Evolutionary conservation across 148 eudicot species (phyloP).

Genomic region (Rhododendron molle): DNA sequence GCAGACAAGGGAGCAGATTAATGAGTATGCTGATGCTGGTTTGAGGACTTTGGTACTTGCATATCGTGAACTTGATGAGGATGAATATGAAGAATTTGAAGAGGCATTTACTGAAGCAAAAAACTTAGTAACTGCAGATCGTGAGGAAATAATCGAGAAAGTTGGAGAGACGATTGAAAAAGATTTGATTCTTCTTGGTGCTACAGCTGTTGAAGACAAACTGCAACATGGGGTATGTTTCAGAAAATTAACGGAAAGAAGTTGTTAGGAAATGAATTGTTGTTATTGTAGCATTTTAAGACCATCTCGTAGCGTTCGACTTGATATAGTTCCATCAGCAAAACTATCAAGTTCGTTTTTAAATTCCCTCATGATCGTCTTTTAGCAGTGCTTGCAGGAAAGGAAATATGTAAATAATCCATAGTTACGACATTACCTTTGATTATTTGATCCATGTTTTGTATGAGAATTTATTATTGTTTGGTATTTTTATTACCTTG

Average conservation of each 20-base stretch:
- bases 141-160: slow-evolving; percentile 47
- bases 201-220: slow-evolving; percentile 76
- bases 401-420: background rate
- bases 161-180: slow-evolving; percentile 51
- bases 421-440: background rate
- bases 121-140: slow-evolving; percentile 37
- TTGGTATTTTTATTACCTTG: background rate
- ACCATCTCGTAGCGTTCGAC: background rate
- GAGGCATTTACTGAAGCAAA: slow-evolving; percentile 42
- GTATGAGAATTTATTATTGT: background rate
- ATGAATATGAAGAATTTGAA: slow-evolving; percentile 38
- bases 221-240: slow-evolving; percentile 61
- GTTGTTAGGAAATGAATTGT: background rate
- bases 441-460: background rate
- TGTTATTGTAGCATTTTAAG: background rate
- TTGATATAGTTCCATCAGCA: background rate
- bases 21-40: slow-evolving; percentile 58
- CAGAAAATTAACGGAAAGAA: background rate
- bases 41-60: slow-evolving; percentile 61
- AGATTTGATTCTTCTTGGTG: slow-evolving; percentile 57
- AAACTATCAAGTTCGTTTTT: background rate
- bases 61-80: slow-evolving; percentile 46
- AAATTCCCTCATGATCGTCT: background rate
- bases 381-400: background rate
- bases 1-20: slow-evolving; percentile 50